Conservation (phyloP, 1,284 basidiomycete genomes). For the Fomitopsis pinicola region DNA sequence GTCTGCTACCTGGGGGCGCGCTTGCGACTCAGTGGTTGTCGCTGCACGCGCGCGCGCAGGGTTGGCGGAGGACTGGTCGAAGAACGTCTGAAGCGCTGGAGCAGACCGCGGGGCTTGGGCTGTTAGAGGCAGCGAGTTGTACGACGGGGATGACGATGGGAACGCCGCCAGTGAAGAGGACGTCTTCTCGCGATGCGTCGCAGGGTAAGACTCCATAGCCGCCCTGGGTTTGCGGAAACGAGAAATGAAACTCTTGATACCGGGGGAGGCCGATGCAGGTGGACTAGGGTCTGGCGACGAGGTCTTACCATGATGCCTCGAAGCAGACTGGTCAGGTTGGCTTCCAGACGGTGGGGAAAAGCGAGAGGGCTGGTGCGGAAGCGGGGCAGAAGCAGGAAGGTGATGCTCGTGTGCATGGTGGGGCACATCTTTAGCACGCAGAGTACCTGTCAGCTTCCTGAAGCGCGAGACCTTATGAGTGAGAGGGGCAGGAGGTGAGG, state of each 20-base stretch:
- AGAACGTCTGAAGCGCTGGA: constrained; percentile 11
- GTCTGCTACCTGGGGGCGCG: background rate
- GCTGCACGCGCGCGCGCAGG: background rate
- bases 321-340: constrained; percentile 35
- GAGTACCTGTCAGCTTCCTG: constrained; percentile 64
- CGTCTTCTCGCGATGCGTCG: constrained; percentile 13
- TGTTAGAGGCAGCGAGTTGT: constrained; percentile 4
- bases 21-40: background rate
- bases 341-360: constrained; percentile 15
- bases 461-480: constrained; percentile 43
- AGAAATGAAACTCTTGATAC: constrained; percentile 75
- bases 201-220: constrained; percentile 26
- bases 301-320: constrained; percentile 15
- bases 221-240: constrained; percentile 64
- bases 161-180: constrained; percentile 9
- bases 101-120: constrained; percentile 1
- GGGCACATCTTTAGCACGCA: constrained; percentile 60
- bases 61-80: background rate
- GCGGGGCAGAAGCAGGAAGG: constrained; percentile 19
- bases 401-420: constrained; percentile 37
- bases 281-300: constrained; percentile 41
- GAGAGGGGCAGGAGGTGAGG: constrained; percentile 28
- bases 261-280: constrained; percentile 66
- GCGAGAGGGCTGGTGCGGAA: constrained; percentile 18
- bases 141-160: constrained; percentile 11